Evolutionary conservation across 2,329 filamentous ascomycete genomes (phyloP).

Genomic region (Aspergillus neoniger): DNA sequence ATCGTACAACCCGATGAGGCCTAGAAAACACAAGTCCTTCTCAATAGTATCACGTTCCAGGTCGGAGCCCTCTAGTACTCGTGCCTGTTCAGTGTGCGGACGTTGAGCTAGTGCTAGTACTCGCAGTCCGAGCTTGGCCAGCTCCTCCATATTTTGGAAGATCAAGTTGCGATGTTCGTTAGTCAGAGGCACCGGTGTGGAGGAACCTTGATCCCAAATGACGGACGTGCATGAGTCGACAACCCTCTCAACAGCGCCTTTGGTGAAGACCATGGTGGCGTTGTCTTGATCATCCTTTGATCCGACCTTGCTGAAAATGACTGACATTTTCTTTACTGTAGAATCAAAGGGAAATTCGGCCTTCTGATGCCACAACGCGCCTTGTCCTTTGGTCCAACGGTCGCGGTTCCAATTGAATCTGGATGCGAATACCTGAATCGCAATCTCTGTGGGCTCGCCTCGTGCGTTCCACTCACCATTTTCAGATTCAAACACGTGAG

Average conservation of each 20-base stretch:
- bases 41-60: slow-evolving; percentile 54
- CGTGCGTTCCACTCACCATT: slow-evolving; percentile 62
- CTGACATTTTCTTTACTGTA: slow-evolving; percentile 74
- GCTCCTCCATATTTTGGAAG: slow-evolving; percentile 67
- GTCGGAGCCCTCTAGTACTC: too few relatives aligned
- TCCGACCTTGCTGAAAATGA: slow-evolving; percentile 55
- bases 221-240: slow-evolving; percentile 63
- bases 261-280: slow-evolving; percentile 41
- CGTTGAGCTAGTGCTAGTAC: slow-evolving; percentile 65
- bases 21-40: slow-evolving; percentile 68
- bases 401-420: slow-evolving; percentile 66
- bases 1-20: slow-evolving; percentile 84
- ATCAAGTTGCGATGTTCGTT: slow-evolving; percentile 59
- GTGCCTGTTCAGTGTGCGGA: too few relatives aligned
- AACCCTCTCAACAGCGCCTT: slow-evolving; percentile 67
- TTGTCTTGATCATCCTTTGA: slow-evolving; percentile 13
- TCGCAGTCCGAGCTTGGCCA: slow-evolving; percentile 67
- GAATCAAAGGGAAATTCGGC: slow-evolving; percentile 75
- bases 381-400: slow-evolving; percentile 53
- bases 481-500: slow-evolving; percentile 56
- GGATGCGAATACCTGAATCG: slow-evolving; percentile 72
- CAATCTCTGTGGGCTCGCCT: slow-evolving; percentile 71
- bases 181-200: slow-evolving; percentile 48
- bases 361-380: slow-evolving; percentile 58
- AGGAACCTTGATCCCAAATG: slow-evolving; percentile 41